Evolutionary conservation across 164 flowering plant species (phyloP), one percentile per base, ranked within the genome.

Genomic region (Vitis labrusca): DNA sequence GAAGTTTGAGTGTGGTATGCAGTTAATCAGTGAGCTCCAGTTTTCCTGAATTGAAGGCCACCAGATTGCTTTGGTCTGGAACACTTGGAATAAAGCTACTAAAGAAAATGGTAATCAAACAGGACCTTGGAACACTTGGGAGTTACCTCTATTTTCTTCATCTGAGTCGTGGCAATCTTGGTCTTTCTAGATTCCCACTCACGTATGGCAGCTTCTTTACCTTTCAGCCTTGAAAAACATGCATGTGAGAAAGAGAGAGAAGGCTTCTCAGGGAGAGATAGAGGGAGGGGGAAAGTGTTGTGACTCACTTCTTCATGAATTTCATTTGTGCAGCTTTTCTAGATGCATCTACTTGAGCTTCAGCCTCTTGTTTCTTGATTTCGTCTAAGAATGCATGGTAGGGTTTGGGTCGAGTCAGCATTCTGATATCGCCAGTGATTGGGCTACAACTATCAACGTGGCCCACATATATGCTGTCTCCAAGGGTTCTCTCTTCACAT

Each of bases 81-180:
- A 23, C 27, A 23, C 27, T 23, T 23, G 27, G 27, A 0, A 23
- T 23, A 23, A 23, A 23, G 27, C 44, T 37, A 37, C 44, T 37
- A 37, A 37, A 37, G 7, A 37, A 37, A 37, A 37, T 37, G 44
- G 7, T 37, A 37, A 37, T 23, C 27, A 23, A 23, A 23, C 27
- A 23, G 27, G 27, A 23, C 27, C 27, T 1, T 23, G 27, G 27
- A 23, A 23, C 27, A 23, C 6, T 5, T 37, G 44, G 44, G 44
- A 37, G 44, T 37, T 63, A 79, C 82, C 79, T 76, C 74, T 16
- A 72, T 3, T 52, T 79, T 57, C 58, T 73, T 61, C 77, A 76
- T 49, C 64, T 70, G 50, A 23, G 56, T 53, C 58, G 57, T 68
- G 10, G 73, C 76, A 49, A 61, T 76, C 11, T 32, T 57, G 9